These are phyloP conservation scores for Tolypocladium pustulatum DNA, from an alignment of 2,329 filamentous ascomycete genomes.

Conservation along the genomic window DNA sequence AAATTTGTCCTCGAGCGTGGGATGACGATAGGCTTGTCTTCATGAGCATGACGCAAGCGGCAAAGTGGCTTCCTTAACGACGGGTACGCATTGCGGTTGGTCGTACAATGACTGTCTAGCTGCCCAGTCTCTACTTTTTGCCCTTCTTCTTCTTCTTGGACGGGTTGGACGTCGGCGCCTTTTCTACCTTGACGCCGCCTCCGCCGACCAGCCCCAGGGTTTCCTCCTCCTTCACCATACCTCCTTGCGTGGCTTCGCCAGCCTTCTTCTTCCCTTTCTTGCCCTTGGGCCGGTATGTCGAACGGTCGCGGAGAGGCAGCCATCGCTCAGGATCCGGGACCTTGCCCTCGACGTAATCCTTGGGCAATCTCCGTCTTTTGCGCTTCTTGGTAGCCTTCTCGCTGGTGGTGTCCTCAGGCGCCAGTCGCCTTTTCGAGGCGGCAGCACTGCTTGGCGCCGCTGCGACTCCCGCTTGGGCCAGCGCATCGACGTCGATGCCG, in stretches of 20 bases:
- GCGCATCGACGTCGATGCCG: constrained; percentile 47
- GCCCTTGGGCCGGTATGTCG: constrained; percentile 80
- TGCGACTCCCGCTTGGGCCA: constrained; percentile 57
- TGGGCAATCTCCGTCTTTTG: constrained; percentile 54
- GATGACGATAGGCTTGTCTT: not conserved
- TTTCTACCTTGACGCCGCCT: constrained; percentile 55
- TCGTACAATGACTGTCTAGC: not conserved
- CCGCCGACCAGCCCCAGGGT: constrained; percentile 54
- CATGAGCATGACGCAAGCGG: not conserved
- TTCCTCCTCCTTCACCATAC: constrained; percentile 64
- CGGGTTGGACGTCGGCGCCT: constrained; percentile 28
- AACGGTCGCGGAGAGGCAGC: constrained; percentile 82
- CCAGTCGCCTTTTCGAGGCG: constrained; percentile 36
- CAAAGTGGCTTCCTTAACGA: not conserved
- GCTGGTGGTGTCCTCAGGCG: constrained; percentile 21
- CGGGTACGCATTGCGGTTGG: not conserved
- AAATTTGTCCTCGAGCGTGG: not conserved
- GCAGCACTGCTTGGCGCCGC: constrained; percentile 24
- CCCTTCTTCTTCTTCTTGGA: constrained; percentile 43
- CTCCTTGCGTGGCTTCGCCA: constrained; percentile 73
- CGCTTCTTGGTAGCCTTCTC: constrained; percentile 42
- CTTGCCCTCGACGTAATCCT: constrained; percentile 67
- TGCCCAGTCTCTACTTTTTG: constrained; percentile 33
- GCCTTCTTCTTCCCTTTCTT: constrained; percentile 84
- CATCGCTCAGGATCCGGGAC: constrained; percentile 83